phyloP scores from a whole-genome alignment of 2,329 filamentous ascomycete species.

The Tolypocladium sp. region DNA sequence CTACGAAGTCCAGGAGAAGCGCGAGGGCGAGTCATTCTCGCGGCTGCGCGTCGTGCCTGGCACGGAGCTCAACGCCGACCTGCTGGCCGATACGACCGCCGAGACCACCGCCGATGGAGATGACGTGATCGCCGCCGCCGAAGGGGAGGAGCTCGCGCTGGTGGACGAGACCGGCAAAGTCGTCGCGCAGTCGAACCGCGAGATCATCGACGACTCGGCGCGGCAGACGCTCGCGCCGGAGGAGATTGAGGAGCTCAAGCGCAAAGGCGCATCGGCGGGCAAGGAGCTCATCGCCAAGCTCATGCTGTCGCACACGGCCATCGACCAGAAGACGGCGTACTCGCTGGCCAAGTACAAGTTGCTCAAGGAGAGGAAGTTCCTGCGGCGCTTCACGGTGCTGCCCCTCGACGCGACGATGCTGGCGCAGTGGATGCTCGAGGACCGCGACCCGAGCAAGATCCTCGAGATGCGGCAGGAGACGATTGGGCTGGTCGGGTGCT shows the following conservation, averaged over 20 bases:
- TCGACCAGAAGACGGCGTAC: constrained; percentile 92
- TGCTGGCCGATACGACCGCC: constrained; percentile 41
- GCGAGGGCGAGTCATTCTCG: constrained; percentile 53
- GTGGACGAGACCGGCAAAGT: constrained; percentile 33
- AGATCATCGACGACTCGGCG: constrained; percentile 50
- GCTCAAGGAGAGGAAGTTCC: constrained; percentile 87
- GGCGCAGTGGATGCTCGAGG: constrained; percentile 66
- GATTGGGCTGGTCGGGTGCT: constrained; percentile 72
- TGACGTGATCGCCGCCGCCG: constrained; percentile 24
- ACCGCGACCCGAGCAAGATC: constrained; percentile 71
- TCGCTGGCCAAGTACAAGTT: constrained; percentile 94
- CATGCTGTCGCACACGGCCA: constrained; percentile 75
- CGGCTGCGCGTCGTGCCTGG: constrained; percentile 71
- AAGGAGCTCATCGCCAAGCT: constrained; percentile 90
- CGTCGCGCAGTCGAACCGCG: constrained; percentile 46
- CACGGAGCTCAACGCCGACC: constrained; percentile 74
- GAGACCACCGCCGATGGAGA: constrained; percentile 33
- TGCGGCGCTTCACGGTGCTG: constrained; percentile 76
- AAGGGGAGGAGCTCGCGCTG: constrained; percentile 32
- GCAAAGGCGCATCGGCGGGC: constrained; percentile 66
- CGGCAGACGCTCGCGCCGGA: constrained; percentile 70
- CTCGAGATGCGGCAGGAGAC: constrained; percentile 82
- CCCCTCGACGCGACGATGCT: constrained; percentile 74
- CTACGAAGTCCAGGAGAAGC: constrained; percentile 74
- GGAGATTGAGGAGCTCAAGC: constrained; percentile 68